Evolutionary conservation across 129 eudicot species (phyloP).

Genomic region (Centrapalus pauciflorus): DNA sequence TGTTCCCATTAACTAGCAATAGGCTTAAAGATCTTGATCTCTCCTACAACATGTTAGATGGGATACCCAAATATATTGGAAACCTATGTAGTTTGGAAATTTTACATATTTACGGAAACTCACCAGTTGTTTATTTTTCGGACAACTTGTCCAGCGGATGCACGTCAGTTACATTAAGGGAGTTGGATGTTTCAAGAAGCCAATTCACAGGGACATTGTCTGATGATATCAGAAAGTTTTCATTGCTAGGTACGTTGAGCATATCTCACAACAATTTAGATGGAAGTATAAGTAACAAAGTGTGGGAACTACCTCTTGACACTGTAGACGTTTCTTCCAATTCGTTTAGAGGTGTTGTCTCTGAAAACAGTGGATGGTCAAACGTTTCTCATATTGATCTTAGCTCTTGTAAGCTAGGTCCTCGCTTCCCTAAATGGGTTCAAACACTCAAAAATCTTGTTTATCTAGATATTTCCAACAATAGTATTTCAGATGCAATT

Average conservation of each 20-base stretch:
- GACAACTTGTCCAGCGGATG: too few species aligned
- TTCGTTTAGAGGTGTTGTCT: neutral
- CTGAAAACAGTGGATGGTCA: neutral
- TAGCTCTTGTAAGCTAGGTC: slow-evolving; percentile 25
- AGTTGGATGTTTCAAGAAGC: neutral
- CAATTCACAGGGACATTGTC: neutral
- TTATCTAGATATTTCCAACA: too few species aligned
- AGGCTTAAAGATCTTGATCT: too few species aligned
- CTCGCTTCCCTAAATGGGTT: slow-evolving; percentile 30
- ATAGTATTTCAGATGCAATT: slow-evolving; percentile 24
- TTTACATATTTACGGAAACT: neutral
- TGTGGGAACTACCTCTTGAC: neutral
- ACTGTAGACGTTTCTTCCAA: neutral
- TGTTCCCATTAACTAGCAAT: too few species aligned
- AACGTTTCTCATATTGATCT: neutral
- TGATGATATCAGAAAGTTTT: neutral
- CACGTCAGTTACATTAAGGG: neutral
- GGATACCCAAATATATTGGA: neutral
- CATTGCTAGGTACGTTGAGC: neutral
- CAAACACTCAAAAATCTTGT: neutral
- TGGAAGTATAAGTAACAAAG: neutral
- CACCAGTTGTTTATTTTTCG: too few species aligned
- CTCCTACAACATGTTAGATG: neutral
- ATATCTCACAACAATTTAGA: neutral
- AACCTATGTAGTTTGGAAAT: neutral